A percentile compares a stretch with the other conserved stretches of the same genome.
These are phyloP conservation scores for Pachyrhizus erosus DNA, from an alignment of 306 rosid genomes.

Conservation along the genomic window DNA sequence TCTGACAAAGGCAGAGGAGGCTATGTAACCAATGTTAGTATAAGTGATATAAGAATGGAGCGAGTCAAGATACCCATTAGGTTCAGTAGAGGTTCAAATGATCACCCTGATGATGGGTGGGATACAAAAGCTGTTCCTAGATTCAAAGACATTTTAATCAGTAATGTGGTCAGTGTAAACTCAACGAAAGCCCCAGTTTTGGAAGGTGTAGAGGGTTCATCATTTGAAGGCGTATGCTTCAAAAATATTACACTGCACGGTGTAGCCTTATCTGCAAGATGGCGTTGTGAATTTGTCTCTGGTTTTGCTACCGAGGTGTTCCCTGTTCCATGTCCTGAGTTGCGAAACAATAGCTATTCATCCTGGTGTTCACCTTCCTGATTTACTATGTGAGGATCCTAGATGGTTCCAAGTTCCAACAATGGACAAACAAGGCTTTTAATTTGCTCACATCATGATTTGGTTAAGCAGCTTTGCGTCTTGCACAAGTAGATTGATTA, in stretches of 20 bases:
- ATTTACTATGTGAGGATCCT: neutral
- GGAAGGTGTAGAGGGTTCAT: slow-evolving; percentile 69
- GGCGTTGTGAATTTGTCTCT: slow-evolving; percentile 82
- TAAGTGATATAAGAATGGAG: slow-evolving; percentile 70
- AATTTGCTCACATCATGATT: neutral
- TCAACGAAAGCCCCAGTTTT: slow-evolving; percentile 79
- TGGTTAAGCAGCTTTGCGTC: slow-evolving; percentile 17
- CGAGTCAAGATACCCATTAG: slow-evolving; percentile 86
- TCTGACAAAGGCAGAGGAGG: slow-evolving; percentile 95
- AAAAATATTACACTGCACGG: slow-evolving; percentile 73
- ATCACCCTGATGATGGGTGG: slow-evolving; percentile 93
- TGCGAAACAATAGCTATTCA: slow-evolving; percentile 55
- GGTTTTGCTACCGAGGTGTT: slow-evolving; percentile 73
- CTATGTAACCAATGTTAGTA: slow-evolving; percentile 65
- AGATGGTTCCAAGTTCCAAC: slow-evolving; percentile 27
- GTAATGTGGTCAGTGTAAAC: slow-evolving; percentile 70
- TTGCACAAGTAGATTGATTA: slow-evolving; percentile 32
- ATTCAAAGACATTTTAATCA: slow-evolving; percentile 65
- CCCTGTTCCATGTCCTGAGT: slow-evolving; percentile 78
- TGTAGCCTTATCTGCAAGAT: slow-evolving; percentile 52
- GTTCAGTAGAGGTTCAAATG: slow-evolving; percentile 89
- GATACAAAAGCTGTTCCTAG: slow-evolving; percentile 88
- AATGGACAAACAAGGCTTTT: neutral
- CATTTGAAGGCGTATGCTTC: slow-evolving; percentile 77
- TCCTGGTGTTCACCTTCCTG: slow-evolving; percentile 54